Percentiles rank a stretch among this genome's conserved stretches.
Conservation (phyloP, 1,284 basidiomycete species). For the Taiwanofungus camphoratus region DNA sequence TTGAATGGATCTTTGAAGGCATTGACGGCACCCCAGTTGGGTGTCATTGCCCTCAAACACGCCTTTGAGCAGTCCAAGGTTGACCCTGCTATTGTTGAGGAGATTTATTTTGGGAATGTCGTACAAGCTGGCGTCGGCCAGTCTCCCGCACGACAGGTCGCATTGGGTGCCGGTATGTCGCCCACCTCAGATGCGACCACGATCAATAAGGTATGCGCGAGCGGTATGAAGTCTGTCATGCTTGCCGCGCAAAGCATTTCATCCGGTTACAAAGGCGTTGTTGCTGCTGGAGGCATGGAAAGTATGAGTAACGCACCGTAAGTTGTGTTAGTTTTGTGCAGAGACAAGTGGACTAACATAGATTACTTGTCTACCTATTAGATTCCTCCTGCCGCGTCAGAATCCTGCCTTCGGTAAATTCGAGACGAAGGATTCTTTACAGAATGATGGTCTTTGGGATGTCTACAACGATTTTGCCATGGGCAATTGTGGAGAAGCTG, state of each 20-base stretch:
- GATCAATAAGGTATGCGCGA: slow-evolving; percentile 98
- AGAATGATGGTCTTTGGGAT: slow-evolving; percentile 93
- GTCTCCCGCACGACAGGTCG: slow-evolving; percentile 93
- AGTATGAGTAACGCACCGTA: slow-evolving; percentile 96
- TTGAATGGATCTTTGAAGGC: slow-evolving; percentile 88
- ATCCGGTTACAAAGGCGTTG: slow-evolving; percentile 80
- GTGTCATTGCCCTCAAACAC: slow-evolving; percentile 84
- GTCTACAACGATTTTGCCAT: slow-evolving; percentile 95
- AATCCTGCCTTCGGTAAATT: slow-evolving; percentile 90
- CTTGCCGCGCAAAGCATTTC: slow-evolving; percentile 89
- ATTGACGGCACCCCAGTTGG: slow-evolving; percentile 89
- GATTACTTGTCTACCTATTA: slow-evolving; percentile 27
- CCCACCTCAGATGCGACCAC: slow-evolving; percentile 92
- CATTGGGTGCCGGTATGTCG: slow-evolving; percentile 80
- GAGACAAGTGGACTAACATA: background rate
- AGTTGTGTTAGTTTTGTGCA: slow-evolving; percentile 28
- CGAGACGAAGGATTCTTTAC: slow-evolving; percentile 81
- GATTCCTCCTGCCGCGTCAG: slow-evolving; percentile 88
- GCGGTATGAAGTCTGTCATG: slow-evolving; percentile 92
- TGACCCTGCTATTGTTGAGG: slow-evolving; percentile 81
- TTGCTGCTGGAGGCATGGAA: slow-evolving; percentile 95
- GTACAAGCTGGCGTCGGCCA: slow-evolving; percentile 95
- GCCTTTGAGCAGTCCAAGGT: slow-evolving; percentile 81
- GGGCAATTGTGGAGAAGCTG: slow-evolving; percentile 91
- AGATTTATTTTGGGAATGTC: slow-evolving; percentile 96